phyloP scores from a whole-genome alignment of 371 early-diverging fungal genomes.

The Actinomucor elegans region DNA sequence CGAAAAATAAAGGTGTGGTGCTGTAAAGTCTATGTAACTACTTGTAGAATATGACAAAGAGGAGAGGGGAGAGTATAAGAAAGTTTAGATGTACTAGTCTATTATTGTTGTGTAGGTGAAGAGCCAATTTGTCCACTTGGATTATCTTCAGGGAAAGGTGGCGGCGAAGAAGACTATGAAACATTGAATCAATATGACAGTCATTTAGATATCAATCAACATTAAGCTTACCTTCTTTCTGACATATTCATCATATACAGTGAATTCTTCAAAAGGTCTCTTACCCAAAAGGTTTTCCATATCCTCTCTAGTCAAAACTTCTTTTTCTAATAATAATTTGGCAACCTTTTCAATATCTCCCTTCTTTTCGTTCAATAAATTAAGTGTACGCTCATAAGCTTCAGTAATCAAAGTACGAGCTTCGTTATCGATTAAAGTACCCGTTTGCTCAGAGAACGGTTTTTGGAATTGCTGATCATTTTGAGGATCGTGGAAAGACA shows the following conservation, averaged over 20 bases:
- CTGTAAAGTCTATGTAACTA: too few species aligned
- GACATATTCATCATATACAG: constrained; percentile 69
- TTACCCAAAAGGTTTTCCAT: constrained; percentile 90
- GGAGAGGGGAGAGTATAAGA: too few species aligned
- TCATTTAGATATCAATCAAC: neutral
- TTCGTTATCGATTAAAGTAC: constrained; percentile 92
- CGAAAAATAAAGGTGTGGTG: too few species aligned
- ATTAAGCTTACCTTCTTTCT: constrained; percentile 34
- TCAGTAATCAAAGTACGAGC: constrained; percentile 79
- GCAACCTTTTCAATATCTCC: constrained; percentile 94
- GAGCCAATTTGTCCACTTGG: too few species aligned
- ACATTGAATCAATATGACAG: neutral
- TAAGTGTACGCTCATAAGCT: constrained; percentile 81
- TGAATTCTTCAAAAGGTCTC: constrained; percentile 82
- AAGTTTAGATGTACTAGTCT: too few species aligned
- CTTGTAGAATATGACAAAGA: too few species aligned
- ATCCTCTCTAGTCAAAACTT: constrained; percentile 94
- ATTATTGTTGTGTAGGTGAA: too few species aligned
- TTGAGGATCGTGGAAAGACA: constrained; percentile 81
- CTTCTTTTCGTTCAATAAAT: constrained; percentile 80
- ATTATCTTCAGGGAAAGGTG: constrained; percentile 42
- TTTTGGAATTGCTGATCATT: constrained; percentile 83
- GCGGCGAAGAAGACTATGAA: constrained; percentile 30
- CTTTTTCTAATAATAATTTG: constrained; percentile 88
- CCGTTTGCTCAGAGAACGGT: constrained; percentile 96